A percentile compares a stretch with the other conserved stretches of the same genome.
Evolutionary conservation across 305 asterid genomes (phyloP).

Genomic region (Fraxinus sp.): DNA sequence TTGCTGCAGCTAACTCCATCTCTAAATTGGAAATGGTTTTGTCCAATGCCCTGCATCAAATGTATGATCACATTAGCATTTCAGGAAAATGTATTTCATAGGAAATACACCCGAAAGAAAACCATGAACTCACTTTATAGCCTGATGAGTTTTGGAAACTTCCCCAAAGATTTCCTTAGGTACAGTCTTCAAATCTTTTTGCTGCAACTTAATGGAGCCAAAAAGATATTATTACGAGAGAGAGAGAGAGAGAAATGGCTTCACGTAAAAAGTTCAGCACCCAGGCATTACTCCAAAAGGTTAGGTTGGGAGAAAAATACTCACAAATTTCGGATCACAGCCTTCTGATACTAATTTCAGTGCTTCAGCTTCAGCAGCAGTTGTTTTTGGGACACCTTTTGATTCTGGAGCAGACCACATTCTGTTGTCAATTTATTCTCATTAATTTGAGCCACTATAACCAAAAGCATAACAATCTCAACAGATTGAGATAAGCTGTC

Average conservation of each 20-base stretch:
- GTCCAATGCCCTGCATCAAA: slow-evolving; percentile 57
- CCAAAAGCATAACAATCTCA: slow-evolving; percentile 1
- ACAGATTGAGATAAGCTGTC: background rate
- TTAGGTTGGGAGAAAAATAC: slow-evolving; percentile 26
- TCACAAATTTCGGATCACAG: slow-evolving; percentile 66
- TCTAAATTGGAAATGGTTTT: slow-evolving; percentile 74
- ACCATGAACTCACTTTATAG: slow-evolving; percentile 51
- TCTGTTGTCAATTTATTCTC: slow-evolving; percentile 40
- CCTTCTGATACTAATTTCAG: slow-evolving; percentile 72
- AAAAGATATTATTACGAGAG: background rate
- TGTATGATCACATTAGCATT: background rate
- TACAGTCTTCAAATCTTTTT: slow-evolving; percentile 48
- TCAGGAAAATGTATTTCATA: background rate
- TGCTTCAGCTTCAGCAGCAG: slow-evolving; percentile 59
- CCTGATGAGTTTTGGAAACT: slow-evolving; percentile 49
- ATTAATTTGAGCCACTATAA: background rate
- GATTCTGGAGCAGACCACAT: slow-evolving; percentile 62
- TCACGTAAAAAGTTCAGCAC: background rate
- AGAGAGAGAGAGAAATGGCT: slow-evolving; percentile 4
- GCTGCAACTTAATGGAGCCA: slow-evolving; percentile 31
- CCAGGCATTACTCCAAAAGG: background rate
- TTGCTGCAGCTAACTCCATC: slow-evolving; percentile 82
- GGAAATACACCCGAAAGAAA: background rate
- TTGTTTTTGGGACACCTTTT: slow-evolving; percentile 57
- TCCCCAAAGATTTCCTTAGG: slow-evolving; percentile 55